These are phyloP conservation scores for Sedum album DNA, from an alignment of 164 flowering plant species.

Conservation along the genomic window DNA sequence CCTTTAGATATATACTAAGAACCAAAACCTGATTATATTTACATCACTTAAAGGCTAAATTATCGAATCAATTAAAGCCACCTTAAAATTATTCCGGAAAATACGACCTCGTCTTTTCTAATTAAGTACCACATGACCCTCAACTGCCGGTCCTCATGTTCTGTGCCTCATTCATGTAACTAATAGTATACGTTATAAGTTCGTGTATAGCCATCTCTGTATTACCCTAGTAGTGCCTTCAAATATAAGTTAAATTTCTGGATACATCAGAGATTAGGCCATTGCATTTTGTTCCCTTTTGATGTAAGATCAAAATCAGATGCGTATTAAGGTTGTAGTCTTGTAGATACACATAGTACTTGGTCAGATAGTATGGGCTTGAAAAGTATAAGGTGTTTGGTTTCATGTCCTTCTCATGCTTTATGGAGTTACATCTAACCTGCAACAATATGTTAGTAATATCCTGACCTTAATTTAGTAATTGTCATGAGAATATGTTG, in stretches of 20 bases:
- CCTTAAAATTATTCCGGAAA: too few species aligned
- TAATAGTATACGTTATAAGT: too few species aligned
- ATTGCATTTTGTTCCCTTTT: not conserved
- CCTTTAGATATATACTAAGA: too few species aligned
- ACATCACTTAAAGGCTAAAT: too few species aligned
- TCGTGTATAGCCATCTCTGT: too few species aligned
- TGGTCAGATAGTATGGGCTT: constrained; percentile 4
- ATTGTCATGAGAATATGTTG: not conserved
- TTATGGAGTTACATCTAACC: not conserved
- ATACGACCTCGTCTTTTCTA: too few species aligned
- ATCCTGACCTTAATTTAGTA: not conserved
- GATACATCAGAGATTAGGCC: not conserved
- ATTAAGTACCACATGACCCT: too few species aligned
- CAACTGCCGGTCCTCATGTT: too few species aligned
- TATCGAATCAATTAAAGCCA: too few species aligned
- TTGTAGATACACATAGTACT: not conserved
- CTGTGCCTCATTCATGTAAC: too few species aligned
- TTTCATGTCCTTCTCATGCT: constrained; percentile 2
- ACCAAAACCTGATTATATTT: too few species aligned
- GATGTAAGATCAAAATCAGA: not conserved
- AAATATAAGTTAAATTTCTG: not conserved
- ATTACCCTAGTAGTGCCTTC: not conserved
- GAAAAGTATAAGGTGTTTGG: constrained; percentile 1
- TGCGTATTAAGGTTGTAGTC: not conserved
- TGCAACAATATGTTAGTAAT: not conserved